Evolutionary conservation across 441 rosid genomes (phyloP).

Genomic region (Sinapis alba): DNA sequence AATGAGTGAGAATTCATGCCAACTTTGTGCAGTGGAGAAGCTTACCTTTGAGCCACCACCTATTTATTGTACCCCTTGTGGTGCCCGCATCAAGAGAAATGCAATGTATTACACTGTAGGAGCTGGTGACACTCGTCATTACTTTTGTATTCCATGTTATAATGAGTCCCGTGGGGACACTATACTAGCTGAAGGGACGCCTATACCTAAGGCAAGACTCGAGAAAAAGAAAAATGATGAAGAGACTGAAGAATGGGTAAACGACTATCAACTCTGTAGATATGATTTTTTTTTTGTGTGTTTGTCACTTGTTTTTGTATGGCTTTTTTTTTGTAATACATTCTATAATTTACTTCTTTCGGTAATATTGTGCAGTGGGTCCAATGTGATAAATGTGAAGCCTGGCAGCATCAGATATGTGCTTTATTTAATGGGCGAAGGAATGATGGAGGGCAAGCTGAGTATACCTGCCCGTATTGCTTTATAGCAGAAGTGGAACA

Average conservation of each 20-base stretch:
- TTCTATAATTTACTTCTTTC: slow-evolving; percentile 24
- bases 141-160: slow-evolving; percentile 95
- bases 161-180: slow-evolving; percentile 95
- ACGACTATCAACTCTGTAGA: slow-evolving; percentile 30
- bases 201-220: slow-evolving; percentile 79
- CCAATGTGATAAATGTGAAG: slow-evolving; percentile 99
- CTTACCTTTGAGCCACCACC: slow-evolving; percentile 99
- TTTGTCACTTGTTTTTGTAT: slow-evolving; percentile 6
- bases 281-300: slow-evolving; percentile 1
- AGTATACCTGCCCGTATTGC: slow-evolving; percentile 99
- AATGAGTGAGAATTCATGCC: slow-evolving; percentile 99
- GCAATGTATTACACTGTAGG: slow-evolving; percentile 97
- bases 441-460: slow-evolving; percentile 99
- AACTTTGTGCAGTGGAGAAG: slow-evolving; percentile 98
- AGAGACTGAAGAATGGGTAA: slow-evolving; percentile 99
- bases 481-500: slow-evolving; percentile 84
- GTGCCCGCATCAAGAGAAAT: slow-evolving; percentile 97
- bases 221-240: slow-evolving; percentile 99
- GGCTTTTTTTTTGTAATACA: background rate
- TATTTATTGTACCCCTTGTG: slow-evolving; percentile 95
- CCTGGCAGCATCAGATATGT: slow-evolving; percentile 99
- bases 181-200: slow-evolving; percentile 73
- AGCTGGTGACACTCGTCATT: slow-evolving; percentile 95
- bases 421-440: slow-evolving; percentile 97
- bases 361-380: slow-evolving; percentile 84